Evolutionary conservation across 73 alveolate species (phyloP), one percentile per base, ranked within the genome.

Genomic region (Durusdinium trenchii): DNA sequence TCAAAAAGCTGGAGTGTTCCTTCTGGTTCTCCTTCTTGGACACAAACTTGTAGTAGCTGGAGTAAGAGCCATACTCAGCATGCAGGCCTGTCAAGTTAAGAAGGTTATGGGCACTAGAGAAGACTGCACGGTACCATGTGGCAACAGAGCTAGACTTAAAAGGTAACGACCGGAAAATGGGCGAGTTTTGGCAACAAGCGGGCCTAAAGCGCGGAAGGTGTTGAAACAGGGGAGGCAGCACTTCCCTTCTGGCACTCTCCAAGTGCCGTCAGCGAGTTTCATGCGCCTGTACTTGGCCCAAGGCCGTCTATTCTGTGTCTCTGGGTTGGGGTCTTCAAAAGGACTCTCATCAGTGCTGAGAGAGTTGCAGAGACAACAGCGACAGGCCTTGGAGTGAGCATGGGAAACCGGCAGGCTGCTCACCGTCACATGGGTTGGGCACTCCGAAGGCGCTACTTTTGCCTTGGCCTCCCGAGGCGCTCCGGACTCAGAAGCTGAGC

Each of bases 251-350:
- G n/a, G n/a, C n/a, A n/a, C n/a, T n/a, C n/a, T n/a, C n/a, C n/a
- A n/a, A n/a, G n/a, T n/a, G n/a, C n/a, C n/a, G n/a, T n/a, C n/a
- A n/a, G n/a, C n/a, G n/a, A n/a, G n/a, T n/a, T n/a, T n/a, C n/a
- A n/a, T n/a, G n/a, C n/a, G n/a, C n/a, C n/a, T n/a, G 20, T 71
- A 71, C 83, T 71, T 71, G 83, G 30, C 48, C 83, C 83, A 71
- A 4, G 83, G 83, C n/a, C n/a, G n/a, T n/a, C n/a, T n/a, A n/a
- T n/a, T n/a, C n/a, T n/a, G n/a, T n/a, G n/a, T n/a, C n/a, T n/a
- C n/a, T n/a, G n/a, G n/a, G n/a, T n/a, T n/a, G n/a, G n/a, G n/a
- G n/a, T n/a, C n/a, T n/a, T n/a, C n/a, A n/a, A n/a, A n/a, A n/a
- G 86, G 86, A n/a, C 40, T 40, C 60, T 76, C 60, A 20, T 76